Evolutionary conservation across 2,329 filamentous ascomycete species (phyloP), one percentile per base, ranked within the genome.

Genomic region (Neodidymelliopsis sp.): DNA sequence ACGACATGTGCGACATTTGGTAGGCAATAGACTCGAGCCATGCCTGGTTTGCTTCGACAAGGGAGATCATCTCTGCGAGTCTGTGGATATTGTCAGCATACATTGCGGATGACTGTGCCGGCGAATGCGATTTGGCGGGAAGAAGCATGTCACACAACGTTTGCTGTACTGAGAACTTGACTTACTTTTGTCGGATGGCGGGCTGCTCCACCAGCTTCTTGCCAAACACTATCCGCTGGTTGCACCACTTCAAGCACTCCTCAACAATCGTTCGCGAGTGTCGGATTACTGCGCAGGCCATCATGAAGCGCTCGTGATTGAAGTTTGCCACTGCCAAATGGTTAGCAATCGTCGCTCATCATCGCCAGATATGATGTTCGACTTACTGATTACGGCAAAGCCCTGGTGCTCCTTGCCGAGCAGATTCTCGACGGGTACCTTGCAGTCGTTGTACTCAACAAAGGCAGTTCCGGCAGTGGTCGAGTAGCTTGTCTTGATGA

Each of bases 1-100:
- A 94, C 24, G 83, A 82, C 88, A 95, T 90, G 71, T 90, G 80
- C 77, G 83, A 88, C 90, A 95, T 95, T 70, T 95, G 90, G 77
- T 91, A 90, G 15, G 90, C 91, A 66, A 94, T 86, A 30, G 83
- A 84, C 72, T 95, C 90, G 37, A 94, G 82, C 89, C 89, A 95
- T 15, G 90, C 83, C 72, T 95, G 90, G 74, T 89, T 87, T n/a
- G 88, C 81, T 73, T 96, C 90, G 59, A 85, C 83, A 38, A 89
- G 84, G 4, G 88, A 84, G 59, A 95, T 94, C 89, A 95, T 94
- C 69, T 89, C 90, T 53, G 90, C 90, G 48, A 95, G 84, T 60
- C 83, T 86, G 35, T n/a, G 12, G 51, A 15, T 27, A 13, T 13
- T 30, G 16, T 36, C 20, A 44, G 48, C 34, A 34, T 44, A 10